These are phyloP conservation scores for Aquanectria penicillioides DNA, from an alignment of 2,329 filamentous ascomycete genomes.

Conservation along the genomic window DNA sequence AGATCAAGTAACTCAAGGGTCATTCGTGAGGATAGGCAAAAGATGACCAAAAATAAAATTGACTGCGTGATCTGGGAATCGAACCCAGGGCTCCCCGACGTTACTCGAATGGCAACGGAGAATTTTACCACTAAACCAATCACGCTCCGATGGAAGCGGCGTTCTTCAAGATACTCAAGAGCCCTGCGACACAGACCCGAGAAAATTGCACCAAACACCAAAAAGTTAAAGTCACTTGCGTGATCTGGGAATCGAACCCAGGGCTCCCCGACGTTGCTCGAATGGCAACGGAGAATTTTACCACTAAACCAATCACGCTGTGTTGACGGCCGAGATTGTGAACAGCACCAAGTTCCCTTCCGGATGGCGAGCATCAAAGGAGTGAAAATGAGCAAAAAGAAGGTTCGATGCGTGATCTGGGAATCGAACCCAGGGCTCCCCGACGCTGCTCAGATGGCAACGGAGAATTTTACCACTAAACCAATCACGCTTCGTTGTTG, in stretches of 20 bases:
- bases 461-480: constrained; percentile 23
- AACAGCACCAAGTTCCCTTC: too few species aligned
- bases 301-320: constrained; percentile 21
- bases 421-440: constrained; percentile 22
- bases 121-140: constrained; percentile 23
- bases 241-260: constrained; percentile 21
- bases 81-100: constrained; percentile 22
- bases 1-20: neutral
- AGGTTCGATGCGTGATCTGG: constrained; percentile 18
- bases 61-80: constrained; percentile 19
- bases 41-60: neutral
- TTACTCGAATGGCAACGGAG: constrained; percentile 18
- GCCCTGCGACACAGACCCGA: too few species aligned
- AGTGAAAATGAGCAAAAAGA: too few species aligned
- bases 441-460: constrained; percentile 17
- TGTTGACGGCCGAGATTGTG: neutral
- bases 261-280: constrained; percentile 19
- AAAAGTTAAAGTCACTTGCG: neutral
- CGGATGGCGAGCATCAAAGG: too few species aligned
- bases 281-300: constrained; percentile 23
- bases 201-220: too few species aligned
- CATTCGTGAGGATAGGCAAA: neutral
- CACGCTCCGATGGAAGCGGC: neutral
- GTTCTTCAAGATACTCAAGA: neutral
- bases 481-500: constrained; percentile 5